Evolutionary conservation across 805 yeast species (phyloP).

Genomic region (Debaryomyces tyrocola): DNA sequence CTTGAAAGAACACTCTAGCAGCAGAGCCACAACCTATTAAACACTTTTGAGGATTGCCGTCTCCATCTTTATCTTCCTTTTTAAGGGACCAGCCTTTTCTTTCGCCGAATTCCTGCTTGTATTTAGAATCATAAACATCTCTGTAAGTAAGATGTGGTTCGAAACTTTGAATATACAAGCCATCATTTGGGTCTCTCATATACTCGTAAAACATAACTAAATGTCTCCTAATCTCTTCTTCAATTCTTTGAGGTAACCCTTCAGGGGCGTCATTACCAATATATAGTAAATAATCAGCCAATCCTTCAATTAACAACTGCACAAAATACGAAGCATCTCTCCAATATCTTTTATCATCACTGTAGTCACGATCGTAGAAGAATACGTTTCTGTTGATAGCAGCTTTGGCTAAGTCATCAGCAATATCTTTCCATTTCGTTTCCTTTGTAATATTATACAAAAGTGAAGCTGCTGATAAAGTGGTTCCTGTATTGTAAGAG

Average conservation of each 20-base stretch:
- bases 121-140: conserved; percentile 47
- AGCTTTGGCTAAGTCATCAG: conserved; percentile 55
- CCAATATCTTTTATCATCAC: conserved; percentile 56
- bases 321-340: conserved; percentile 63
- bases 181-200: conserved; percentile 56
- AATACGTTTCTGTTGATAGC: conserved; percentile 55
- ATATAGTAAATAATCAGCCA: conserved; percentile 60
- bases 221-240: conserved; percentile 52
- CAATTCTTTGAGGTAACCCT: conserved; percentile 34
- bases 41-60: conserved; percentile 44
- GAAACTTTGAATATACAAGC: conserved; percentile 58
- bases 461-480: conserved; percentile 53
- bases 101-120: conserved; percentile 55
- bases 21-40: conserved; percentile 67
- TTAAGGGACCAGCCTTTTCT: conserved; percentile 50
- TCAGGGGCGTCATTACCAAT: conserved; percentile 43
- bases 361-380: conserved; percentile 65
- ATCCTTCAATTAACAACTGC: conserved; percentile 65
- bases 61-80: conserved; percentile 51
- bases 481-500: conserved; percentile 69
- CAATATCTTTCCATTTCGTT: conserved; percentile 47
- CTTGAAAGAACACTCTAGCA: conserved; percentile 68
- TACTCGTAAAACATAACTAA: conserved; percentile 57
- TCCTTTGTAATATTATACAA: conserved; percentile 53
- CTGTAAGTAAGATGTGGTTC: conserved; percentile 56